Percentiles rank a stretch among this genome's conserved stretches.
These are phyloP conservation scores for Caryopteris hybrid DNA, from an alignment of 305 asterid species.

Conservation along the genomic window DNA sequence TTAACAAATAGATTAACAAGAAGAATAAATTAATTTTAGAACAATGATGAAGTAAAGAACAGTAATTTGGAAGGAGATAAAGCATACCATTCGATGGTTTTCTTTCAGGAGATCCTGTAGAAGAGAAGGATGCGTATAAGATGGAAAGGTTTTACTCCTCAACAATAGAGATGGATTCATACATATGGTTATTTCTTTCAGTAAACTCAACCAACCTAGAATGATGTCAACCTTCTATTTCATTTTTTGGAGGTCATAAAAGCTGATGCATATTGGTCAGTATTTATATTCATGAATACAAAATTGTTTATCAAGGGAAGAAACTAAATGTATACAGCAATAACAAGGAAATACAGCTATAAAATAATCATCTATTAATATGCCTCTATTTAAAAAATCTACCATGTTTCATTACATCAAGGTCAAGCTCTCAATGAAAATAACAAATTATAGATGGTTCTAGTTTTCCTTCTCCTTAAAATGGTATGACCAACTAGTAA, in stretches of 20 bases:
- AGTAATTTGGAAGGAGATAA: slow-evolving; percentile 16
- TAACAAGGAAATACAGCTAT: slow-evolving; percentile 9
- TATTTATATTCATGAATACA: not conserved
- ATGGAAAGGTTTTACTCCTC: slow-evolving; percentile 13
- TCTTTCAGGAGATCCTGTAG: slow-evolving; percentile 43
- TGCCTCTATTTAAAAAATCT: not conserved
- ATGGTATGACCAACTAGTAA: slow-evolving; percentile 13
- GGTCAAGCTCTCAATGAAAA: slow-evolving; percentile 6
- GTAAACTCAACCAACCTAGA: not conserved
- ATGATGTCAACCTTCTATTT: not conserved
- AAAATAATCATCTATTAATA: slow-evolving; percentile 5
- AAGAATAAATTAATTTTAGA: slow-evolving; percentile 8
- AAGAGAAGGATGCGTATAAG: slow-evolving; percentile 19
- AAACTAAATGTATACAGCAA: not conserved
- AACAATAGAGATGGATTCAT: not conserved
- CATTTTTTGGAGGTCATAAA: slow-evolving; percentile 1
- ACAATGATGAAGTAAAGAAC: slow-evolving; percentile 6
- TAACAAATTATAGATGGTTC: not conserved
- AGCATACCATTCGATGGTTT: slow-evolving; percentile 37
- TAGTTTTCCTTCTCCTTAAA: slow-evolving; percentile 4
- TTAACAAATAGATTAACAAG: slow-evolving; percentile 16
- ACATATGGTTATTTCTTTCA: not conserved
- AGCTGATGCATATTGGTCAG: slow-evolving; percentile 5
- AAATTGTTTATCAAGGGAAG: not conserved
- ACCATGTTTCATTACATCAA: not conserved